Conservation (phyloP, 2,329 filamentous ascomycete genomes). For the Alternaria sp. region DNA sequence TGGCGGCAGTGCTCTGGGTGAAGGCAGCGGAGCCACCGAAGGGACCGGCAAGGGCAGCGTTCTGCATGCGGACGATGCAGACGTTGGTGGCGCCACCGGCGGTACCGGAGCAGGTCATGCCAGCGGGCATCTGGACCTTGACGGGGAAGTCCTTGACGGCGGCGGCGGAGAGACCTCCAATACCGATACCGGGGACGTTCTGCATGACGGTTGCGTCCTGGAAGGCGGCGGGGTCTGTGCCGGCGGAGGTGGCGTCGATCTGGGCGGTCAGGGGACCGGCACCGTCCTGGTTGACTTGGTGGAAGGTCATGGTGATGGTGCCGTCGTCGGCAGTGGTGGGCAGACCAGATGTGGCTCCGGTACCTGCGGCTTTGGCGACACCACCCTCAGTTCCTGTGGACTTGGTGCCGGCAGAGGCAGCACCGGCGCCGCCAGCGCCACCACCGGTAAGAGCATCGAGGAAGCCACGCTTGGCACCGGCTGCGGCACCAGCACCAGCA, state of each 20-base stretch:
- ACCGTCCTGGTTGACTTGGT: conserved; percentile 74
- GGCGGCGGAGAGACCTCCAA: conserved; percentile 65
- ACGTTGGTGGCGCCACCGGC: conserved; percentile 66
- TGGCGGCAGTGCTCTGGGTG: conserved; percentile 63
- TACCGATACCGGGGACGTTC: conserved; percentile 65
- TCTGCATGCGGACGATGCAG: conserved; percentile 70
- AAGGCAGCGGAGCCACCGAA: conserved; percentile 72
- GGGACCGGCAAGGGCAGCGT: conserved; percentile 66
- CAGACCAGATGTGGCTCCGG: conserved; percentile 61
- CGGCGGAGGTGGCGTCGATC: conserved; percentile 68
- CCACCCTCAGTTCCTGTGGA: conserved; percentile 57
- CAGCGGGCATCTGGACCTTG: conserved; percentile 68
- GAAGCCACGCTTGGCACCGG: conserved; percentile 30
- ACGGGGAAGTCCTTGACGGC: conserved; percentile 69
- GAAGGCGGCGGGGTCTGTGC: conserved; percentile 67
- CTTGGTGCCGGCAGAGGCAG: conserved; percentile 52
- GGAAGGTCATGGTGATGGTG: conserved; percentile 68
- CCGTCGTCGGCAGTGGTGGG: conserved; percentile 68
- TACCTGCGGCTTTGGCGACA: conserved; percentile 62
- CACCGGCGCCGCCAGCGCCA: conserved; percentile 11
- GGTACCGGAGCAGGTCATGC: conserved; percentile 69
- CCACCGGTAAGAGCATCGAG: conserved; percentile 33
- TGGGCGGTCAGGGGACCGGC: conserved; percentile 67
- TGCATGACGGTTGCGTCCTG: conserved; percentile 63
- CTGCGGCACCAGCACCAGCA: conserved; percentile 25